These are phyloP conservation scores for Umbelopsis ramanniana DNA, from an alignment of 192 early-diverging fungal genomes.

Conservation along the genomic window DNA sequence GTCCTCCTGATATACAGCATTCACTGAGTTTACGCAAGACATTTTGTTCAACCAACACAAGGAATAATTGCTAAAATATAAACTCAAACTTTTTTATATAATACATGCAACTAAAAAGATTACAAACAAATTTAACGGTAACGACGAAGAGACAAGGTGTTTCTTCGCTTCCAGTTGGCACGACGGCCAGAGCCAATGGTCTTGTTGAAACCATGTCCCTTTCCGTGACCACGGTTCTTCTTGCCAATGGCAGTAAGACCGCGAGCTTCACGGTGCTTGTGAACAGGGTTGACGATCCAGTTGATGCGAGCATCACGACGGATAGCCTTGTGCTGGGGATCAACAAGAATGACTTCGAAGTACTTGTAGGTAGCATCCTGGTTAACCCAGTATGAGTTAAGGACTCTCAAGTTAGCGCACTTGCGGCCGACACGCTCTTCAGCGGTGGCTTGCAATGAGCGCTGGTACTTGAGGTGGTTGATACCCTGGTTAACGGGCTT, in stretches of 20 bases:
- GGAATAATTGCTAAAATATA: background rate
- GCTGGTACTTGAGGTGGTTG: conserved; percentile 98
- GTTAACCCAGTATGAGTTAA: conserved; percentile 99
- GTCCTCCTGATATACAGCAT: background rate
- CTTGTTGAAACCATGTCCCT: conserved; percentile 98
- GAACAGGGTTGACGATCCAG: conserved; percentile 97
- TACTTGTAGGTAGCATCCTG: conserved; percentile 99
- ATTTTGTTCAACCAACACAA: background rate
- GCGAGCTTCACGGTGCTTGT: conserved; percentile 98
- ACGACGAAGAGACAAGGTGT: conserved; percentile 93
- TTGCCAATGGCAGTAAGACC: conserved; percentile 95
- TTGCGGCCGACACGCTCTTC: conserved; percentile 98
- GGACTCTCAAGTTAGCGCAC: conserved; percentile 96
- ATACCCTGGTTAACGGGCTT: conserved; percentile 98
- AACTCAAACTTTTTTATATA: conserved; percentile 7
- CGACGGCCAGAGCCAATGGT: conserved; percentile 92
- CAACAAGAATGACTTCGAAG: conserved; percentile 98
- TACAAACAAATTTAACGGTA: conserved; percentile 75
- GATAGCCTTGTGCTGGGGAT: conserved; percentile 97
- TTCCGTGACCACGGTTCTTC: conserved; percentile 97
- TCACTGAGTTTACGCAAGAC: background rate
- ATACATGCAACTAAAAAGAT: conserved; percentile 23
- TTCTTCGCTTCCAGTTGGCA: conserved; percentile 92
- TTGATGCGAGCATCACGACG: conserved; percentile 98
- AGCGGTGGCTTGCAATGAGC: conserved; percentile 88